Evolutionary conservation across 129 eudicot genomes (phyloP).

Genomic region (Dittrichia graveolens): DNA sequence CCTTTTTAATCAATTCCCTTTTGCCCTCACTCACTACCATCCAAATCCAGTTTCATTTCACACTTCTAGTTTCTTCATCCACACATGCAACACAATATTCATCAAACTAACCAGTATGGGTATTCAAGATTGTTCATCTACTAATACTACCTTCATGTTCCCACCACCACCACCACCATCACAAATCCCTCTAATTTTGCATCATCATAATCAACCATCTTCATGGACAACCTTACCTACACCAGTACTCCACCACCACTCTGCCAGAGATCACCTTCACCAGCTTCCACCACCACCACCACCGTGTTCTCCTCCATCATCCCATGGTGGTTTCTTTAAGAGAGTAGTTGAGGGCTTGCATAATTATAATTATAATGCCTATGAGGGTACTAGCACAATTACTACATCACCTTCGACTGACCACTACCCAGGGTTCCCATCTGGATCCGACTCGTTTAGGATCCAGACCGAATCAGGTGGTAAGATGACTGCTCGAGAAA

Average conservation of each 20-base stretch:
- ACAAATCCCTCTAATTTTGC: constrained; percentile 33
- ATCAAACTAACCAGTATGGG: constrained; percentile 15
- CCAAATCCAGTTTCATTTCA: constrained; percentile 22
- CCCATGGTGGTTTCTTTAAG: constrained; percentile 55
- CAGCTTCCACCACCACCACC: constrained; percentile 48
- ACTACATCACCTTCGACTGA: constrained; percentile 28
- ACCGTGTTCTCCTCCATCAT: constrained; percentile 4
- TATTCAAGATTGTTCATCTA: constrained; percentile 24
- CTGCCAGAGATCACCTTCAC: constrained; percentile 47
- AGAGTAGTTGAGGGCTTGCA: constrained; percentile 49
- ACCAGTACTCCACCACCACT: constrained; percentile 9
- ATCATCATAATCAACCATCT: constrained; percentile 13
- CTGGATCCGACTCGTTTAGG: constrained; percentile 55
- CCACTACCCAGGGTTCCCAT: constrained; percentile 36
- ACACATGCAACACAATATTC: constrained; percentile 22
- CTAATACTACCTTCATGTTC: constrained; percentile 34
- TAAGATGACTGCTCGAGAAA: constrained; percentile 75
- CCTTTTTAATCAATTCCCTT: constrained; percentile 22
- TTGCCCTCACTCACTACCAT: constrained; percentile 21
- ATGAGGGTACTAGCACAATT: constrained; percentile 40
- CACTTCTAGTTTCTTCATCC: constrained; percentile 13
- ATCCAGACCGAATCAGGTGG: constrained; percentile 60
- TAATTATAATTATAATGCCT: constrained; percentile 28
- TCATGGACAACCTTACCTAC: constrained; percentile 23
- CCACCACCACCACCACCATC: constrained; percentile 28